Percentiles rank a stretch among this genome's conserved stretches.
phyloP scores from a whole-genome alignment of 805 yeast species.

The Limtongia smithiae region DNA sequence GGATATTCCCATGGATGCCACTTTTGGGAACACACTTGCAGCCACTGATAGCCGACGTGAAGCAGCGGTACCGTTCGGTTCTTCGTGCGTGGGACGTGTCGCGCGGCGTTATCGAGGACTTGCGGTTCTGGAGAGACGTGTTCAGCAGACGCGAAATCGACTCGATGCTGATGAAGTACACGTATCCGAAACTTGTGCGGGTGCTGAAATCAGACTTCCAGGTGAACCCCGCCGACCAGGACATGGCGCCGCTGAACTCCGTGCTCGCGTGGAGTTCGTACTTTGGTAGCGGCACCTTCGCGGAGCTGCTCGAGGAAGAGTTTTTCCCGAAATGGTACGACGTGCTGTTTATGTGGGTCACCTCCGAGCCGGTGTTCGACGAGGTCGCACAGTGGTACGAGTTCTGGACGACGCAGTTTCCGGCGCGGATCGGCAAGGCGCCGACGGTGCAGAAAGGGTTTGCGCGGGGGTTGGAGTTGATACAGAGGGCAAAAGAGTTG shows the following conservation, averaged over 20 bases:
- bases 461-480: constrained; percentile 35
- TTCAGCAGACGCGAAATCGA: constrained; percentile 34
- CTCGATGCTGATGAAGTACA: constrained; percentile 25
- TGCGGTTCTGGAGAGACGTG: constrained; percentile 39
- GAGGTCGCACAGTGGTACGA: constrained; percentile 37
- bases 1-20: constrained; percentile 44
- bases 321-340: constrained; percentile 43
- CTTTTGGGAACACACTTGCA: constrained; percentile 29
- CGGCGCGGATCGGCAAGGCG: constrained; percentile 21
- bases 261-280: constrained; percentile 33
- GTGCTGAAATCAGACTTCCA: constrained; percentile 11
- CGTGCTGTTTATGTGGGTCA: constrained; percentile 36
- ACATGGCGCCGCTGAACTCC: constrained; percentile 24
- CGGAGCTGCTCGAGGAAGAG: constrained; percentile 36
- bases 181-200: constrained; percentile 31
- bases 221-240: constrained; percentile 36
- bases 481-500: constrained; percentile 36
- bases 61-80: constrained; percentile 28
- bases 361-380: constrained; percentile 23
- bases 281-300: constrained; percentile 27
- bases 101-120: constrained; percentile 24
- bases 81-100: constrained; percentile 31
- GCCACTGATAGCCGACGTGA: constrained; percentile 31
- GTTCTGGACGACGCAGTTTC: constrained; percentile 36
- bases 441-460: constrained; percentile 24